A percentile compares a stretch with the other conserved stretches of the same genome.
Evolutionary conservation across 2,329 filamentous ascomycete genomes (phyloP).

Genomic region (Byssochlamys sp.): DNA sequence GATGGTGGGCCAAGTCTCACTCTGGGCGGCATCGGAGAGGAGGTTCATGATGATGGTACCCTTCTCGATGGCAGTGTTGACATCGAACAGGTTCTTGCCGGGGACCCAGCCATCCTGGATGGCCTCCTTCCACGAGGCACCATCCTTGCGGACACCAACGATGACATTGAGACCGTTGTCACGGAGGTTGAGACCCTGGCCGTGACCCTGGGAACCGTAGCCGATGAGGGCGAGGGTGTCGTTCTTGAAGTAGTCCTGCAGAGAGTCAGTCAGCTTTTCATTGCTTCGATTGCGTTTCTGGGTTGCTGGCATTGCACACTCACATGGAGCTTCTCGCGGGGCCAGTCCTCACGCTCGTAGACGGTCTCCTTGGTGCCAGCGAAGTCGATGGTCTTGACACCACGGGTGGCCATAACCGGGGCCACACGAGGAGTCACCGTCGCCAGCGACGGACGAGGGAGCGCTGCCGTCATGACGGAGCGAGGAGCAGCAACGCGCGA

Average conservation of each 20-base stretch:
- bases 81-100: constrained; percentile 97
- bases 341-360: constrained; percentile 97
- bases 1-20: constrained; percentile 95
- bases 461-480: constrained; percentile 50
- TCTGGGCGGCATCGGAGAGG: constrained; percentile 93
- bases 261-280: not conserved
- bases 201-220: constrained; percentile 96
- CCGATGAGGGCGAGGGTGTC: constrained; percentile 98
- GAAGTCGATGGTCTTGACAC: constrained; percentile 98
- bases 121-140: constrained; percentile 96
- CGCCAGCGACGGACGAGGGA: constrained; percentile 42
- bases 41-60: constrained; percentile 99
- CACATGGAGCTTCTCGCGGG: constrained; percentile 92
- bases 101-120: constrained; percentile 94
- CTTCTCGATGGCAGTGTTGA: constrained; percentile 87
- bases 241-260: constrained; percentile 96
- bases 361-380: constrained; percentile 90
- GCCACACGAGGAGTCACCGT: constrained; percentile 36
- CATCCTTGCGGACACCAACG: constrained; percentile 95
- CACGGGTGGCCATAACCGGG: constrained; percentile 50
- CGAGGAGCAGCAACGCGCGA: constrained; percentile 47
- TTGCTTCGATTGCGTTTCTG: not conserved
- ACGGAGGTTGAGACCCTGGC: constrained; percentile 97
- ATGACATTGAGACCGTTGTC: constrained; percentile 99
- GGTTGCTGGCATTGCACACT: constrained; percentile 39